These are phyloP conservation scores for Xerophyta viscosa DNA, from an alignment of 106 monocot species.

Conservation along the genomic window DNA sequence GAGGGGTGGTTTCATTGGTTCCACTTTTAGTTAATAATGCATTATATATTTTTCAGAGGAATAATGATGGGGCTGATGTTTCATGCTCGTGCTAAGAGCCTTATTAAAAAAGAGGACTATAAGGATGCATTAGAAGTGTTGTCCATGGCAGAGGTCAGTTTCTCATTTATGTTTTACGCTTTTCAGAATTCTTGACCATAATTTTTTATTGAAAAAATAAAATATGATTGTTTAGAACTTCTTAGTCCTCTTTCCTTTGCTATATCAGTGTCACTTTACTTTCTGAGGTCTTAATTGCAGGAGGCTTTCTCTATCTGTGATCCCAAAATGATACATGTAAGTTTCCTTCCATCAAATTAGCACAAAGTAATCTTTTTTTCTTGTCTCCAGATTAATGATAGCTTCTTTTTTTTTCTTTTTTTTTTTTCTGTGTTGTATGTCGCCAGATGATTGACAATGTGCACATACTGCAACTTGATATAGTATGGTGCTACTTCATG, in stretches of 20 bases:
- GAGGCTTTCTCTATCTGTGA: conserved; percentile 90
- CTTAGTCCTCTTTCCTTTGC: no score
- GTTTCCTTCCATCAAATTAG: no score
- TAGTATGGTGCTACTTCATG: conserved; percentile 98
- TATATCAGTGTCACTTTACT: no score
- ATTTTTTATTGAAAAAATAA: no score
- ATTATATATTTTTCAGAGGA: conserved; percentile 30
- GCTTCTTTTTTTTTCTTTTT: background rate
- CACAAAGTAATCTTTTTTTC: no score
- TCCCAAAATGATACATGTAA: conserved; percentile 58
- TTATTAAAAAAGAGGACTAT: conserved; percentile 51
- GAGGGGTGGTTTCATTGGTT: no score
- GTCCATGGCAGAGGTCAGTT: conserved; percentile 75
- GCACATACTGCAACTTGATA: conserved; percentile 93
- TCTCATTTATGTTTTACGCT: no score
- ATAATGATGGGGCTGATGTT: conserved; percentile 93
- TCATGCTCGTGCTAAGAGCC: conserved; percentile 69
- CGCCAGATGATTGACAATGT: conserved; percentile 86
- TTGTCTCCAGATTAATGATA: no score
- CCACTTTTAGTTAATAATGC: background rate
- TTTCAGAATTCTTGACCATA: no score
- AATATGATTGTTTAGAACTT: no score
- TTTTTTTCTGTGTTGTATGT: background rate
- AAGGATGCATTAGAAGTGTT: conserved; percentile 87
- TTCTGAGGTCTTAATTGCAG: no score